These are phyloP conservation scores for Erysimum cheiranthoides DNA, from an alignment of 345 rosid species.

Conservation along the genomic window DNA sequence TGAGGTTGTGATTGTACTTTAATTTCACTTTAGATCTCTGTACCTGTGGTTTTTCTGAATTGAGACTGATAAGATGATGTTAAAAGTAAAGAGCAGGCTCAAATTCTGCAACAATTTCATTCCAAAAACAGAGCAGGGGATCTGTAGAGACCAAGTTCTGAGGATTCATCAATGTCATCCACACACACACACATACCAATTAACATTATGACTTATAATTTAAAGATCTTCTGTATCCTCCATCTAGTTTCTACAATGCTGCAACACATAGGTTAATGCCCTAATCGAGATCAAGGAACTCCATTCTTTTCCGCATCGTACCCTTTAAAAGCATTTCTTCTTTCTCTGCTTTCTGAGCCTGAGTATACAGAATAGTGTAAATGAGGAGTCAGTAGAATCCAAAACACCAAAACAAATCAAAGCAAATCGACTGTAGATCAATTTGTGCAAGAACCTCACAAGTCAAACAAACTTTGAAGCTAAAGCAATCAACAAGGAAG, in stretches of 20 bases:
- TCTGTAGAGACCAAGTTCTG: neutral
- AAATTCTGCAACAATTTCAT: neutral
- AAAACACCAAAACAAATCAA: conserved; percentile 14
- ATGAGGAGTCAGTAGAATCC: neutral
- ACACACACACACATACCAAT: conserved; percentile 10
- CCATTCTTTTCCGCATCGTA: conserved; percentile 69
- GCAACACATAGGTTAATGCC: conserved; percentile 1
- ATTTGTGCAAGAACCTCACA: conserved; percentile 12
- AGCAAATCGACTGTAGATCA: neutral
- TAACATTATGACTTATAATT: conserved; percentile 6
- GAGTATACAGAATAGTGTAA: conserved; percentile 32
- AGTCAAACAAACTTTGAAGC: conserved; percentile 7
- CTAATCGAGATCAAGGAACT: conserved; percentile 70
- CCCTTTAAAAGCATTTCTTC: conserved; percentile 65
- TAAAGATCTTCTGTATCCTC: conserved; percentile 1
- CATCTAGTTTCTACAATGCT: conserved; percentile 29
- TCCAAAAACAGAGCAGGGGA: neutral
- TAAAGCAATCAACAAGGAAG: conserved; percentile 8
- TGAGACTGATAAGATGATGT: conserved; percentile 15
- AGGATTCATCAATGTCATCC: conserved; percentile 23
- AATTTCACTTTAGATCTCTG: neutral
- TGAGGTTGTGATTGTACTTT: conserved; percentile 15
- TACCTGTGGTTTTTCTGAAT: neutral
- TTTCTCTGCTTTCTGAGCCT: conserved; percentile 74
- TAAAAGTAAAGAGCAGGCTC: neutral